Conservation (phyloP, 2,329 filamentous ascomycete genomes). For the Lecanoromycetidae sp. region DNA sequence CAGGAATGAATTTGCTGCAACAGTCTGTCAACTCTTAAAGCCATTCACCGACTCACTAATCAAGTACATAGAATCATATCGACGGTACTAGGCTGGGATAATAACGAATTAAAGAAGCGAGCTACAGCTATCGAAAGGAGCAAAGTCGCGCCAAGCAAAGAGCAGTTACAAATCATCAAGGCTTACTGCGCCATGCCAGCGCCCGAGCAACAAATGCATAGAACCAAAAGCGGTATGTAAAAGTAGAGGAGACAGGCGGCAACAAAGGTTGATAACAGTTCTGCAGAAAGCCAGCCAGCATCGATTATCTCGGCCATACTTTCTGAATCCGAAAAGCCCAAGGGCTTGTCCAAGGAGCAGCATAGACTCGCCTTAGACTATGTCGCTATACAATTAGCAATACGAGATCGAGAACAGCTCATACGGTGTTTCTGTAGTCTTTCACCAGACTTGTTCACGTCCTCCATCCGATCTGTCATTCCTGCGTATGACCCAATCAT, state of each 20-base stretch:
- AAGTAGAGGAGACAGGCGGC: too few species aligned
- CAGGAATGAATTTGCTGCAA: slow-evolving; percentile 72
- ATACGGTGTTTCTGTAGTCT: slow-evolving; percentile 53
- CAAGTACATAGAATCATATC: slow-evolving; percentile 51
- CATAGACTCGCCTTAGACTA: slow-evolving; percentile 57
- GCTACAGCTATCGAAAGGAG: slow-evolving; percentile 52
- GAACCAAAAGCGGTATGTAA: slow-evolving; percentile 42
- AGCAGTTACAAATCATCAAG: slow-evolving; percentile 49
- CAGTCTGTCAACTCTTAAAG: slow-evolving; percentile 26
- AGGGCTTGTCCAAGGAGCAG: slow-evolving; percentile 44
- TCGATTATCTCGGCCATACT: slow-evolving; percentile 61
- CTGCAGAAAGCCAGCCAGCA: slow-evolving; percentile 4
- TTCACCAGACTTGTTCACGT: slow-evolving; percentile 61
- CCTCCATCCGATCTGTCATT: slow-evolving; percentile 51
- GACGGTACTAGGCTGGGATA: slow-evolving; percentile 61
- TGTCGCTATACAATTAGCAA: slow-evolving; percentile 56
- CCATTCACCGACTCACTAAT: neutral
- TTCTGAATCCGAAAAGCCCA: slow-evolving; percentile 31
- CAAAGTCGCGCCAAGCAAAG: slow-evolving; percentile 46
- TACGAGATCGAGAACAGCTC: slow-evolving; percentile 62
- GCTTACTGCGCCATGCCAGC: slow-evolving; percentile 43
- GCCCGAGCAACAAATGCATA: slow-evolving; percentile 46
- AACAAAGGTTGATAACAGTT: neutral
- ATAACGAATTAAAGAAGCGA: slow-evolving; percentile 54
- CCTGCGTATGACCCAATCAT: slow-evolving; percentile 64